phyloP scores from a whole-genome alignment of 2,329 filamentous ascomycete species.

The Sclerotinia glacialis region DNA sequence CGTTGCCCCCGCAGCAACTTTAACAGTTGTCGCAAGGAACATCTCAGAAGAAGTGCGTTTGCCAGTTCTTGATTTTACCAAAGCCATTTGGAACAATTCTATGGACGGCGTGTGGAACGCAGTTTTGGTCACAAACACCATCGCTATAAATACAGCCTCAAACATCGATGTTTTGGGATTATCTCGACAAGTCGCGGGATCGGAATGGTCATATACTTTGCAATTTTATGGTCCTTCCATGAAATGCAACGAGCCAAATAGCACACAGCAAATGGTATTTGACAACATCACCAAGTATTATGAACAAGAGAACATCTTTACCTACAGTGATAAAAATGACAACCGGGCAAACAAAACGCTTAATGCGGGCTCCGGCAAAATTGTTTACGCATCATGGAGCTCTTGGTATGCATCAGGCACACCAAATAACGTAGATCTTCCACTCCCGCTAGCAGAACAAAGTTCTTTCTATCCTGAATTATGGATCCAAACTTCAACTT shows the following conservation, averaged over 20 bases:
- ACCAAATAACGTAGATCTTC: neutral
- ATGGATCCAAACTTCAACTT: constrained; percentile 25
- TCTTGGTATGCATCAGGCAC: neutral
- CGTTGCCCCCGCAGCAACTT: constrained; percentile 21
- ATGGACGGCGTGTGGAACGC: neutral
- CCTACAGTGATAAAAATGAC: neutral
- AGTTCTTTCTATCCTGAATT: constrained; percentile 13
- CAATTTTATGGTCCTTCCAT: constrained; percentile 28
- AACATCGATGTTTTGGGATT: constrained; percentile 12
- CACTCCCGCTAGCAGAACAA: neutral
- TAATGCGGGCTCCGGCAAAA: neutral
- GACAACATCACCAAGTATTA: constrained; percentile 5
- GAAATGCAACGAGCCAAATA: constrained; percentile 21
- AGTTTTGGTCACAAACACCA: constrained; percentile 1
- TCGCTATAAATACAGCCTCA: neutral
- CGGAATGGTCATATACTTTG: constrained; percentile 25
- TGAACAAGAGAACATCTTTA: neutral
- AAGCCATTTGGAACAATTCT: constrained; percentile 3
- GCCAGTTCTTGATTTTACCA: constrained; percentile 7
- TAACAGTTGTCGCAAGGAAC: constrained; percentile 15
- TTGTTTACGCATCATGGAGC: constrained; percentile 7
- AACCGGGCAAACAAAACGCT: neutral
- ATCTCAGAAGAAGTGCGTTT: constrained; percentile 10
- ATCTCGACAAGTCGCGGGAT: constrained; percentile 16
- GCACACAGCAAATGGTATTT: constrained; percentile 16